phyloP scores from a whole-genome alignment of 2,329 filamentous ascomycete genomes.

The Arthrinium phaeospermum region DNA sequence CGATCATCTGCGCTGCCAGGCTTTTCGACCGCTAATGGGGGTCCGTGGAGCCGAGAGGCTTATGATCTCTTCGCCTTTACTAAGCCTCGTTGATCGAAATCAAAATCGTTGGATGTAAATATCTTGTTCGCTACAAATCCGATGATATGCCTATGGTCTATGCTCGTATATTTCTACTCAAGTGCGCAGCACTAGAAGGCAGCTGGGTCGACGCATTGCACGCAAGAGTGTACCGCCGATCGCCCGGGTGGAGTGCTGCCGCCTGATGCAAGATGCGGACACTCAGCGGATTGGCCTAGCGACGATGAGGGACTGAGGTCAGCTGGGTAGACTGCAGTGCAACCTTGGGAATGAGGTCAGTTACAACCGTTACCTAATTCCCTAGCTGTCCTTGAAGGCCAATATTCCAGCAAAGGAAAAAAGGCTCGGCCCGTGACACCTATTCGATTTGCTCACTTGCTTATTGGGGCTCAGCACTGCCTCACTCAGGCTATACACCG shows the following conservation, averaged over 20 bases:
- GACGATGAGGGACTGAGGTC: background rate
- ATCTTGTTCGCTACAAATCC: background rate
- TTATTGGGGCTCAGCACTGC: background rate
- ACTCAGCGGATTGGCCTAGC: background rate
- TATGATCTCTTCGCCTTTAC: constrained; percentile 68
- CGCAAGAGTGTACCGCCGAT: background rate
- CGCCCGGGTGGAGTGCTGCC: constrained; percentile 7
- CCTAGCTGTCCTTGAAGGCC: background rate
- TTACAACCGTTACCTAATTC: background rate
- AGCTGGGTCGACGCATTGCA: background rate
- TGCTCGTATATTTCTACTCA: background rate
- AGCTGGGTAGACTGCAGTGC: background rate
- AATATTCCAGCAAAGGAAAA: background rate
- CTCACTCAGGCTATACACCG: background rate
- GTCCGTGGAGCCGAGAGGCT: constrained; percentile 73
- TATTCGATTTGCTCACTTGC: background rate
- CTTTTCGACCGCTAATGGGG: constrained; percentile 58
- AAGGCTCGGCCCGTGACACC: background rate
- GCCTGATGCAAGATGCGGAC: background rate
- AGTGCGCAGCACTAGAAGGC: background rate
- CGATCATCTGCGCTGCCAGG: constrained; percentile 42
- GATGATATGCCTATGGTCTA: background rate
- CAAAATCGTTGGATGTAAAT: background rate
- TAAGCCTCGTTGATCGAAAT: background rate
- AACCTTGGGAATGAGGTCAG: background rate